Evolutionary conservation across 2,329 filamentous ascomycete genomes (phyloP), one percentile per base, ranked within the genome.

Genomic region (Neonectria hederae): DNA sequence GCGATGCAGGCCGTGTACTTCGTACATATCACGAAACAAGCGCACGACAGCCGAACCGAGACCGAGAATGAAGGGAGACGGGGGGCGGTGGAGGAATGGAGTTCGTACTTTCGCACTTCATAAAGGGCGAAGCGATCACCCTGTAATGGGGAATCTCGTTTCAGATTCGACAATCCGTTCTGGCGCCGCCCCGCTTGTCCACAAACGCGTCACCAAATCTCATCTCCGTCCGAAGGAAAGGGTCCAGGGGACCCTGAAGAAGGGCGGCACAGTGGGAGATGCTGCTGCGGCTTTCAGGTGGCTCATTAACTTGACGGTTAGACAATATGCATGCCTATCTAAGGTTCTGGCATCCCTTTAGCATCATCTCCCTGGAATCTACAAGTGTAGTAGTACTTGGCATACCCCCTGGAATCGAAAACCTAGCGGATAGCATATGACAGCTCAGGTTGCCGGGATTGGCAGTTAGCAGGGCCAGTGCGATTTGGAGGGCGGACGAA

Each of bases 241-340:
- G 49, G 49, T 43, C 49, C 51, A 54, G 42, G 63, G 62, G 49
- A 54, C 56, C 58, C 55, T 62, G 54, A 59, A 46, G 43, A 38
- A 11, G 30, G 54, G 42, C 22, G 43, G 17, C 55, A 64, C 59
- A 45, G 54, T 63, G 60, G 28, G 28, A 28, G 28, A 28, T 10
- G 28, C 40, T 46, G 62, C 68, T 73, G 69, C 63, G 63, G 54
- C 58, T 59, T 73, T 72, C 67, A 72, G 70, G 70, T 68, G 67
- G 60, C 67, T 65, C 65, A 67, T 67, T 58, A 69, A 62, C 58
- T 53, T 59, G 68, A 62, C 62, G 61, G 61, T 54, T 65, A 45
- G 56, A 45, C 63, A 53, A 58, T 57, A 58, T 49, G 38, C 38
- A 49, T 65, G 64, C 65, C 54, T 62, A 24, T 49, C n/a, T 21